Conservation (phyloP, 164 flowering plant species). For the Houttuynia cordata region DNA sequence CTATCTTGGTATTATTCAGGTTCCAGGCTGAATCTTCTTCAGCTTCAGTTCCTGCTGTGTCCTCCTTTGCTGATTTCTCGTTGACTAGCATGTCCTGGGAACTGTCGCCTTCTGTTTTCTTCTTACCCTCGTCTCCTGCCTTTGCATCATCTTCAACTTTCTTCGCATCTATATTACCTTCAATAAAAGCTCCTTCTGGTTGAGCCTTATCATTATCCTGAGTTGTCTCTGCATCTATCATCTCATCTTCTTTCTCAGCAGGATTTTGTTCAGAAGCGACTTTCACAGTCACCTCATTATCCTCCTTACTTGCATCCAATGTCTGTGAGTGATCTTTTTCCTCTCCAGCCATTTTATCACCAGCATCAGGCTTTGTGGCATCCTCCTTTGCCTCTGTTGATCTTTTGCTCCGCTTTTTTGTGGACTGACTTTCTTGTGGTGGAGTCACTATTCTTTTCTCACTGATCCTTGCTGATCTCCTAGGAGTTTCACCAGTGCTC, state of each 20-base stretch:
- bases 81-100: neutral
- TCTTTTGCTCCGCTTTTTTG: neutral
- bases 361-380: neutral
- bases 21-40: neutral
- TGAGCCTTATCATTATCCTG: neutral
- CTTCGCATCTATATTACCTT: neutral
- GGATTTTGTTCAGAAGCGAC: neutral
- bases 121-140: neutral
- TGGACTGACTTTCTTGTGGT: neutral
- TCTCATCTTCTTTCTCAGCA: neutral
- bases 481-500: constrained; percentile 45
- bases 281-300: neutral
- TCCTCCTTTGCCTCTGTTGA: neutral
- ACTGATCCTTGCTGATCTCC: constrained; percentile 42
- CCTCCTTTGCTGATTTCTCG: neutral
- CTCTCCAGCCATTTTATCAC: neutral
- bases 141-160: neutral
- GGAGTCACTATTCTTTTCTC: constrained; percentile 13
- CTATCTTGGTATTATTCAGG: neutral
- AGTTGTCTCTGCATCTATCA: no score
- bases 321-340: neutral
- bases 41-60: neutral
- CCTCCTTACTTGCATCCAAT: neutral
- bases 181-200: neutral
- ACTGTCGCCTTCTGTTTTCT: neutral